A percentile compares a stretch with the other conserved stretches of the same genome.
phyloP scores from a whole-genome alignment of 495 filamentous ascomycete genomes.

The Lentithecium fluviatile region DNA sequence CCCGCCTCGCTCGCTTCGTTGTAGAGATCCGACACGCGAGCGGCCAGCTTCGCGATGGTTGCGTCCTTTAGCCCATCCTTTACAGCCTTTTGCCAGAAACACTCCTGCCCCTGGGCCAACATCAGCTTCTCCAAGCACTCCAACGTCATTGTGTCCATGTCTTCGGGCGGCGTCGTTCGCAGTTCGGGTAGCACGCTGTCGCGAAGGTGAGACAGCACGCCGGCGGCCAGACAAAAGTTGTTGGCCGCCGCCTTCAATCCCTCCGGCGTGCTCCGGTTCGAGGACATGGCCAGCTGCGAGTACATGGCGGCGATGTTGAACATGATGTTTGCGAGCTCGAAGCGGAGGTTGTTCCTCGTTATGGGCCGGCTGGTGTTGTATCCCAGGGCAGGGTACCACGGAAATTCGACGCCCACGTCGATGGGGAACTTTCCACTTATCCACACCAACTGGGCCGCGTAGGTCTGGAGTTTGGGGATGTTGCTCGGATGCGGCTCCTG shows the following conservation, averaged over 20 bases:
- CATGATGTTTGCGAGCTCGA: conserved; percentile 89
- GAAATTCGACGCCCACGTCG: conserved; percentile 93
- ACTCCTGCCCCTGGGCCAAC: conserved; percentile 91
- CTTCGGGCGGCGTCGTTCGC: conserved; percentile 81
- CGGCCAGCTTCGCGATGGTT: conserved; percentile 86
- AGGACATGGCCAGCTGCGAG: conserved; percentile 80
- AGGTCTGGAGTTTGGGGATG: conserved; percentile 78
- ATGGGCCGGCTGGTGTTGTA: conserved; percentile 78
- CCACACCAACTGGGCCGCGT: conserved; percentile 92
- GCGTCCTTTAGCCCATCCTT: conserved; percentile 90
- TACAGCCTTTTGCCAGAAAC: conserved; percentile 97
- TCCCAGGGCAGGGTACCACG: conserved; percentile 90
- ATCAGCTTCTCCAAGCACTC: conserved; percentile 80
- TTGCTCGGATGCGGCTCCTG: conserved; percentile 89
- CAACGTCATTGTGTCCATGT: conserved; percentile 88
- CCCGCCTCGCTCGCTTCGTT: conserved; percentile 79
- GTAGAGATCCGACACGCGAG: conserved; percentile 90
- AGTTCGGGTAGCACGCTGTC: conserved; percentile 78
- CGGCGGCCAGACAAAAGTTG: conserved; percentile 86
- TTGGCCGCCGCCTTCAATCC: conserved; percentile 87
- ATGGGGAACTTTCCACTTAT: conserved; percentile 94
- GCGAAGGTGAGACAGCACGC: conserved; percentile 78
- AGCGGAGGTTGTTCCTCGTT: conserved; percentile 88
- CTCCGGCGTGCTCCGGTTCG: conserved; percentile 76
- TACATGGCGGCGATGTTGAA: conserved; percentile 93